These are phyloP conservation scores for Trichoderma orchidacearum DNA, from an alignment of 495 filamentous ascomycete species.

Conservation along the genomic window DNA sequence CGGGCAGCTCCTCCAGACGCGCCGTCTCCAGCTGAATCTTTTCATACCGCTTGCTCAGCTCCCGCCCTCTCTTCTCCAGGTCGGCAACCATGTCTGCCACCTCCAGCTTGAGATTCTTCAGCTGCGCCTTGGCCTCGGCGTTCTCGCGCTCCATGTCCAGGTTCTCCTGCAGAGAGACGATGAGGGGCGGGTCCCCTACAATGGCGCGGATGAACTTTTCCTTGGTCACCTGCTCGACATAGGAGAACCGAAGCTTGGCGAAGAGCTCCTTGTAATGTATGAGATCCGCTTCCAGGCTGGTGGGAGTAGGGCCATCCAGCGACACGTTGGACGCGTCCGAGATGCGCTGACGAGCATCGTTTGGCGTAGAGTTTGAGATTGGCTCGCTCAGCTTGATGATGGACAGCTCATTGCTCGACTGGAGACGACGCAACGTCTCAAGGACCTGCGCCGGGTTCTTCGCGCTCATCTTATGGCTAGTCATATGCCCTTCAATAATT, in stretches of 20 bases:
- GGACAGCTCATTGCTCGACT: conserved; percentile 43
- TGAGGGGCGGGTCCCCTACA: conserved; percentile 73
- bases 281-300: conserved; percentile 71
- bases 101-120: conserved; percentile 68
- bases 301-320: conserved; percentile 56
- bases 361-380: conserved; percentile 36
- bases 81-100: conserved; percentile 58
- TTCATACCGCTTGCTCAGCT: conserved; percentile 46
- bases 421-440: conserved; percentile 16
- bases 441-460: conserved; percentile 13
- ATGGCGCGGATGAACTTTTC: conserved; percentile 67
- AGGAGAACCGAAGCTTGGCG: conserved; percentile 90
- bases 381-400: conserved; percentile 68
- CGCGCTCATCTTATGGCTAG: conserved; percentile 1
- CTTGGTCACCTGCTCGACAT: conserved; percentile 69
- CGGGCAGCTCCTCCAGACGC: conserved; percentile 46
- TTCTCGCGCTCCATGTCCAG: conserved; percentile 62
- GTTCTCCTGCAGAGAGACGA: conserved; percentile 74
- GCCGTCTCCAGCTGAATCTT: conserved; percentile 46
- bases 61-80: conserved; percentile 53
- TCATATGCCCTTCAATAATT: no score
- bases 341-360: conserved; percentile 33
- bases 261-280: conserved; percentile 89
- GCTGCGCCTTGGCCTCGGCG: conserved; percentile 53
- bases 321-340: conserved; percentile 58